A percentile compares a stretch with the other conserved stretches of the same genome.
Evolutionary conservation across 495 filamentous ascomycete species (phyloP).

Genomic region (Umbilicaria muhlenbergii): DNA sequence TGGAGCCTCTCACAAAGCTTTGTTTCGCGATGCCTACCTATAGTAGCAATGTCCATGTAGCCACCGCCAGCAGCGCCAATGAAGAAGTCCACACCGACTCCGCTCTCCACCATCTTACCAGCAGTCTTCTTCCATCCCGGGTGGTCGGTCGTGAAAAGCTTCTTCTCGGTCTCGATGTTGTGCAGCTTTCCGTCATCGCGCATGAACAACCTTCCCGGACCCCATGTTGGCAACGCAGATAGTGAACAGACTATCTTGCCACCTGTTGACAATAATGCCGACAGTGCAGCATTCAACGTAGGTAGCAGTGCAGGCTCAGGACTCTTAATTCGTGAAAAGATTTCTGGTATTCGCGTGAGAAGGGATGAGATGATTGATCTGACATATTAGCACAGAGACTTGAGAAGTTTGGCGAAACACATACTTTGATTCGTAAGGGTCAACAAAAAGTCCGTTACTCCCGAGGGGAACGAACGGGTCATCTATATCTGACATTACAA

Average conservation of each 20-base stretch:
- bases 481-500: slow-evolving; percentile 96
- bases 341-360: slow-evolving; percentile 59
- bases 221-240: slow-evolving; percentile 72
- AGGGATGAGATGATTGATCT: slow-evolving; percentile 71
- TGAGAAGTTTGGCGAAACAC: slow-evolving; percentile 5
- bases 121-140: slow-evolving; percentile 68
- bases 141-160: slow-evolving; percentile 81
- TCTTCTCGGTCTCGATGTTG: slow-evolving; percentile 79
- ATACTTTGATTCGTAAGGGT: slow-evolving; percentile 82
- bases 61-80: slow-evolving; percentile 75
- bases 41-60: slow-evolving; percentile 88
- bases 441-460: slow-evolving; percentile 84
- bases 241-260: slow-evolving; percentile 88
- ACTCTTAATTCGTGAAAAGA: slow-evolving; percentile 76
- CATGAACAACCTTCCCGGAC: slow-evolving; percentile 66
- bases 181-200: slow-evolving; percentile 80
- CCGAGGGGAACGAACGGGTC: slow-evolving; percentile 84
- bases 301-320: slow-evolving; percentile 80
- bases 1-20: background rate
- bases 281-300: slow-evolving; percentile 63
- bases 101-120: slow-evolving; percentile 74
- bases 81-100: slow-evolving; percentile 87
- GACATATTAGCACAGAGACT: slow-evolving; percentile 1
- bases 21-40: slow-evolving; percentile 41
- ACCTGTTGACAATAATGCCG: slow-evolving; percentile 68